Evolutionary conservation across 495 filamentous ascomycete species (phyloP), one percentile per base, ranked within the genome.

Genomic region (Daldinia loculata): DNA sequence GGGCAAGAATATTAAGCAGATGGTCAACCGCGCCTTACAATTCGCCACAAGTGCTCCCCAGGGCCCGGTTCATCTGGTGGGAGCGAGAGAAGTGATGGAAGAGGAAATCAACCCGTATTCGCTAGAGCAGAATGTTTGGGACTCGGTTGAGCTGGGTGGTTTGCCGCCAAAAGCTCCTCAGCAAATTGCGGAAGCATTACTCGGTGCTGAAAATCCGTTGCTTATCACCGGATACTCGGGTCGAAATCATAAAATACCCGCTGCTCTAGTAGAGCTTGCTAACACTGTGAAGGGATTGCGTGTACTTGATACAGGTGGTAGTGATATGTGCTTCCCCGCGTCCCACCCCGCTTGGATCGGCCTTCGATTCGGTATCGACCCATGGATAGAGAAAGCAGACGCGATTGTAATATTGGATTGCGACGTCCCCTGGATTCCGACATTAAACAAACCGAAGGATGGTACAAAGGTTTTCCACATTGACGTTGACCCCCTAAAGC

Each of bases 291-390:
- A 90, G 72, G 93, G 93, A 0, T 77, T 97, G 50, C 84, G 93
- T 12, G 93, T 98, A 17, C 79, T 98, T 29, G 95, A 98, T 77
- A 94, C 93, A 0, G 92, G 92, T 26, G 94, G 93, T 36, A 92
- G 92, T 75, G 95, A 98, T 77, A 95, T 98, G 95, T 96, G 92
- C 75, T 98, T 98, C 80, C 95, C 95, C 2, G 91, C 89, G 2
- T 84, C 94, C 57, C 94, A 97, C 66, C 81, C 83, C 15, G 83
- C 71, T 1, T 88, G 89, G 84, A 77, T 97, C 27, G 93, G 95
- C 2, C 75, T 96, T 70, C 84, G 89, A 66, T 97, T 89, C 70
- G 93, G 94, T 11, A 82, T 88, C 2, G 92, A 97, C 43, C 89
- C 92, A 15, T 80, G 83, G 6, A 92, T 97, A 69, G 84, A 82